These are phyloP conservation scores for Diplodia intermedia DNA, from an alignment of 2,329 filamentous ascomycete genomes.

Conservation along the genomic window DNA sequence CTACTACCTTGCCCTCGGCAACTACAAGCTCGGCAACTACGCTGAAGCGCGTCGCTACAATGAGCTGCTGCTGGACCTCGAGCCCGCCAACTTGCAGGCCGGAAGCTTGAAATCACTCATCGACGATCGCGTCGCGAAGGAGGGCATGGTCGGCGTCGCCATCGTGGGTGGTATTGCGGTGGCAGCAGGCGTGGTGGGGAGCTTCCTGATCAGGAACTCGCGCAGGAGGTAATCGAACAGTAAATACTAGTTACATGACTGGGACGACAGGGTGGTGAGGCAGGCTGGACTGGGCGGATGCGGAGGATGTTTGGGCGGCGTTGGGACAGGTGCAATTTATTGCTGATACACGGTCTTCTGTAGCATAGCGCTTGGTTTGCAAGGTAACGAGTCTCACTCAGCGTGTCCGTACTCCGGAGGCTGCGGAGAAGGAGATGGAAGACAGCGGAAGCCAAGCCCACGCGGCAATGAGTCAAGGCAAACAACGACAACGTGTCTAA, in stretches of 20 bases:
- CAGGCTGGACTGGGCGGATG: constrained; percentile 9
- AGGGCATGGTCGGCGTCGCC: constrained; percentile 91
- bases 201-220: constrained; percentile 79
- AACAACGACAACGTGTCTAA: neutral
- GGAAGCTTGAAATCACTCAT: constrained; percentile 85
- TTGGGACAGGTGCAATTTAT: constrained; percentile 13
- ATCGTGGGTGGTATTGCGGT: constrained; percentile 94
- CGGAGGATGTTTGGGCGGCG: constrained; percentile 26
- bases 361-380: constrained; percentile 21
- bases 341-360: constrained; percentile 18
- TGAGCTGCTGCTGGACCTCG: constrained; percentile 86
- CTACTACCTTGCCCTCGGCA: constrained; percentile 95
- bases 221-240: constrained; percentile 60
- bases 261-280: neutral
- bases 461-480: constrained; percentile 13
- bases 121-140: constrained; percentile 94
- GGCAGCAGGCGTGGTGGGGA: constrained; percentile 90
- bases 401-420: neutral
- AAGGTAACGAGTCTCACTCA: constrained; percentile 9
- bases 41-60: constrained; percentile 94
- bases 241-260: neutral
- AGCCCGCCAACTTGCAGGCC: constrained; percentile 90
- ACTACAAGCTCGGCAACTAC: constrained; percentile 98
- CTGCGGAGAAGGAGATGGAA: constrained; percentile 11
- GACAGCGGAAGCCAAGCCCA: neutral